Conservation (phyloP, 2,329 filamentous ascomycete genomes). For the Cladosporium sp. region DNA sequence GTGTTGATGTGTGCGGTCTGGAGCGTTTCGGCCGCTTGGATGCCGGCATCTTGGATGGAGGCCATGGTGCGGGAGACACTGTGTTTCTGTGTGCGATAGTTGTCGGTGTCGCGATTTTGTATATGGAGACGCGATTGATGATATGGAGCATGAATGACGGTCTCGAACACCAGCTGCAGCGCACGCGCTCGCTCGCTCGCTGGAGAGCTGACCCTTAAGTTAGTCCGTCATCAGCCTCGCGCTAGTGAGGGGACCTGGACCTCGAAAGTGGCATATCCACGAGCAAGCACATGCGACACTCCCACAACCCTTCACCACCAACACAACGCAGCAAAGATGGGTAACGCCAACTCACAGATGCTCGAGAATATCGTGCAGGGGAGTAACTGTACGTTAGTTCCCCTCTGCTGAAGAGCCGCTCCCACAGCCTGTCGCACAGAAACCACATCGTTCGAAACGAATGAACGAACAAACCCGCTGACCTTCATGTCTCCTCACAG, state of each 20-base stretch:
- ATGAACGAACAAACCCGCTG: constrained; percentile 8
- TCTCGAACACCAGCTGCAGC: constrained; percentile 8
- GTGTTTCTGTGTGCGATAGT: not conserved
- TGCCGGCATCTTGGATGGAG: constrained; percentile 33
- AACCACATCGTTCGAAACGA: constrained; percentile 1
- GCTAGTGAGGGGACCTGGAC: constrained; percentile 15
- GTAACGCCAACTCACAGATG: constrained; percentile 63
- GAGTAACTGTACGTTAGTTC: constrained; percentile 85
- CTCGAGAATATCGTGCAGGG: constrained; percentile 95
- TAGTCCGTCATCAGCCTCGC: constrained; percentile 12
- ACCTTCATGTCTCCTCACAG: constrained; percentile 49
- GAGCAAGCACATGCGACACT: constrained; percentile 6
- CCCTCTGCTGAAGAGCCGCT: not conserved
- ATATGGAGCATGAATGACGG: not conserved
- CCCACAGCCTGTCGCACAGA: not conserved
- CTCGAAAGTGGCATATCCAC: constrained; percentile 14
- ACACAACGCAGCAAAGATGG: constrained; percentile 43
- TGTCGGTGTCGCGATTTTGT: not conserved
- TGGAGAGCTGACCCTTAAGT: not conserved
- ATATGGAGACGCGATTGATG: not conserved
- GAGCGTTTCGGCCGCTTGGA: constrained; percentile 71
- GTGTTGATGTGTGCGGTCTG: constrained; percentile 78
- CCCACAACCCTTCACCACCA: constrained; percentile 15
- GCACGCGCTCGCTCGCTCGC: not conserved
- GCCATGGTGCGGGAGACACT: constrained; percentile 22